These are phyloP conservation scores for Domatiomyces catenatus DNA, from an alignment of 2,329 filamentous ascomycete genomes.

Conservation along the genomic window DNA sequence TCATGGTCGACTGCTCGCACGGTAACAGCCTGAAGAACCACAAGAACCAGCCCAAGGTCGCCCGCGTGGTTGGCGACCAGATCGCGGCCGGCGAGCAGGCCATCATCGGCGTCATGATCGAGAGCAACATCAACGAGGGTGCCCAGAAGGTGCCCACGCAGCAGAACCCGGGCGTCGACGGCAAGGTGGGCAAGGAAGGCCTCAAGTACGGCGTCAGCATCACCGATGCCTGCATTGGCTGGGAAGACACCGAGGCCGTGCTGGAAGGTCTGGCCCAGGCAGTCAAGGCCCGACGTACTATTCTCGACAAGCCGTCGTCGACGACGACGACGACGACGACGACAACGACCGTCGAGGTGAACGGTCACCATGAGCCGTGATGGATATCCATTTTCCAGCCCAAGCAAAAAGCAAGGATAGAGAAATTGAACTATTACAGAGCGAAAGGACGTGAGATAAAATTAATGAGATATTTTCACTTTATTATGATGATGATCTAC, in stretches of 20 bases:
- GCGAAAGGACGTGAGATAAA: too few species aligned
- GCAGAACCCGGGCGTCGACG: neutral
- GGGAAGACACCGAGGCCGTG: constrained; percentile 73
- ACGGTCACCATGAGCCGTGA: constrained; percentile 2
- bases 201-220: constrained; percentile 22
- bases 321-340: neutral
- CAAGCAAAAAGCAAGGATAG: too few species aligned
- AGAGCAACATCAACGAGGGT: constrained; percentile 89
- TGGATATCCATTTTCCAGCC: neutral
- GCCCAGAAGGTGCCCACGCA: constrained; percentile 64
- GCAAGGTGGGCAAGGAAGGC: constrained; percentile 18
- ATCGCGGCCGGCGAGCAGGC: constrained; percentile 70
- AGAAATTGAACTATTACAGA: too few species aligned
- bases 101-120: constrained; percentile 96
- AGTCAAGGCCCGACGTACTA: constrained; percentile 55
- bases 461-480: too few species aligned
- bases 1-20: constrained; percentile 98
- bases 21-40: constrained; percentile 97
- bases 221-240: constrained; percentile 57
- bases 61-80: constrained; percentile 66
- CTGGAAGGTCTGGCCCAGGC: constrained; percentile 65
- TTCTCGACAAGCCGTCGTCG: constrained; percentile 13
- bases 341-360: constrained; percentile 3
- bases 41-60: constrained; percentile 90
- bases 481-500: too few species aligned